phyloP scores from a whole-genome alignment of 257 asterid genomes.

The Solanum chiquidenum region DNA sequence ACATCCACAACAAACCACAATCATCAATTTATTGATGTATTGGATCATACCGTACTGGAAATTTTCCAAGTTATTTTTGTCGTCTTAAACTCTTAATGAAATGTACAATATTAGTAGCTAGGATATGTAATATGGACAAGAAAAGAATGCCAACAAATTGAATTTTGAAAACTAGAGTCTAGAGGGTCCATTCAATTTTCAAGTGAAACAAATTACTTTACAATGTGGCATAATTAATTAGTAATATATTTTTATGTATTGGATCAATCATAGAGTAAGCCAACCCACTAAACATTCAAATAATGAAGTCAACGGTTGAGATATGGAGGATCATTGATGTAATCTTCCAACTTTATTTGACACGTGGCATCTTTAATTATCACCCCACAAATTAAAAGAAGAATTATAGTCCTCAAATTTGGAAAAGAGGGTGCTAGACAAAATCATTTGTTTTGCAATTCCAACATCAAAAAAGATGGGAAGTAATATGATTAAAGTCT shows the following conservation, averaged over 20 bases:
- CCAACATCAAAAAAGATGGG: neutral
- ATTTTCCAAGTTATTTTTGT: neutral
- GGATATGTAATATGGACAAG: neutral
- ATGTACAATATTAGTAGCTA: neutral
- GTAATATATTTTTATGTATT: neutral
- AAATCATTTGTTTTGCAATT: neutral
- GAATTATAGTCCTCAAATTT: neutral
- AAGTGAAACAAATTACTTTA: neutral
- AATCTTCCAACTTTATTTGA: neutral
- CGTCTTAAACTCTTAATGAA: too few relatives aligned
- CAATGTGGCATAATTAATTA: neutral
- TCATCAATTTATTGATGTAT: neutral
- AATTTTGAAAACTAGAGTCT: neutral
- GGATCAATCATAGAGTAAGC: neutral
- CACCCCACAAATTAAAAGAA: neutral
- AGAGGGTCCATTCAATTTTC: neutral
- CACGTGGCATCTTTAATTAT: neutral
- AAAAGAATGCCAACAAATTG: neutral
- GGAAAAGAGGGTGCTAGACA: neutral
- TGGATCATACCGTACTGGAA: too few relatives aligned
- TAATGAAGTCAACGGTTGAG: neutral
- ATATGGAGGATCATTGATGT: neutral
- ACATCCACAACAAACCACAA: neutral
- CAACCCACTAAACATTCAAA: neutral
- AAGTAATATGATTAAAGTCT: neutral